A percentile compares a stretch with the other conserved stretches of the same genome.
Conservation (phyloP, 108 stramenopile genomes). For the Nannochloropsis gaditana region DNA sequence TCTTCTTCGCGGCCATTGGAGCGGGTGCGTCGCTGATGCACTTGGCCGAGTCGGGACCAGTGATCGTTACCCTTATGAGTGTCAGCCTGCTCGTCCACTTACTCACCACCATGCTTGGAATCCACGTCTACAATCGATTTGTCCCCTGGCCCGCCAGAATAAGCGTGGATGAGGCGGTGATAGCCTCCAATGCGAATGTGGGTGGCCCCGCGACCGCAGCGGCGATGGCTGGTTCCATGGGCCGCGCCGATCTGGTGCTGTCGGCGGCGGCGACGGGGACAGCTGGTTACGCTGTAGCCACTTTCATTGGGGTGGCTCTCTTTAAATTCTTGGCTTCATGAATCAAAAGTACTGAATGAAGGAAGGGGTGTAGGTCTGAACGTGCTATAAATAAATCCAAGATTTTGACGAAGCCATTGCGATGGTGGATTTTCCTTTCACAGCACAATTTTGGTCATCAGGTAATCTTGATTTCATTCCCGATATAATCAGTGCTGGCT, state of each 20-base stretch:
- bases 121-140: slow-evolving; percentile 1
- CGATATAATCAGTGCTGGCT: too few relatives aligned
- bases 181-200: slow-evolving; percentile 43
- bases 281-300: slow-evolving; percentile 40
- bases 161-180: slow-evolving; percentile 24
- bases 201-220: slow-evolving; percentile 42
- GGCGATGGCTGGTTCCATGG: slow-evolving; percentile 34
- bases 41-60: slow-evolving; percentile 30
- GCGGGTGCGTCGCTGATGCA: slow-evolving; percentile 25
- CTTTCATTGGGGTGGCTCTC: slow-evolving; percentile 34
- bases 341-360: background rate
- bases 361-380: too few relatives aligned
- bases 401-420: too few relatives aligned
- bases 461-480: too few relatives aligned
- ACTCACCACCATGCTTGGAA: slow-evolving; percentile 15
- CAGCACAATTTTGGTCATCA: too few relatives aligned
- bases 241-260: slow-evolving; percentile 28
- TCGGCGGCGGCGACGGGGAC: slow-evolving; percentile 42
- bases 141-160: background rate
- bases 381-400: too few relatives aligned
- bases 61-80: slow-evolving; percentile 25
- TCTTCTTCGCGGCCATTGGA: slow-evolving; percentile 41
- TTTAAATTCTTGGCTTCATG: background rate
- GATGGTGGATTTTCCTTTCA: too few relatives aligned
- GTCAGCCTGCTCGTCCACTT: slow-evolving; percentile 28